Evolutionary conservation across 176 grass and related monocot species (phyloP).

Genomic region (Aegilops longissima): DNA sequence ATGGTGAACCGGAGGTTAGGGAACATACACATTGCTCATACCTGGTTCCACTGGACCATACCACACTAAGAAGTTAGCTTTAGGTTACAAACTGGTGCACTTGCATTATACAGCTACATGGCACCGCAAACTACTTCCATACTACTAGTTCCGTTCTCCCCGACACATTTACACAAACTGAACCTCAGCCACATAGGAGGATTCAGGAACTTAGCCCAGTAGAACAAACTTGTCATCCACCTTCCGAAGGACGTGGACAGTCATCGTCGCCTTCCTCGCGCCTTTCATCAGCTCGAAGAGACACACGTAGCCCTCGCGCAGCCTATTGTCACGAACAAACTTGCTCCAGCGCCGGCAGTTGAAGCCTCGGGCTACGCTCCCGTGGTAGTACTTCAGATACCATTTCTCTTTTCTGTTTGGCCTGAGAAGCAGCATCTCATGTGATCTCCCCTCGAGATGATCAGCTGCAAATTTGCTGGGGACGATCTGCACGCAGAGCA

Average conservation of each 20-base stretch:
- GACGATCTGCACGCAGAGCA: conserved; percentile 17
- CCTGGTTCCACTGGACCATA: background rate
- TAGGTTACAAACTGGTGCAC: background rate
- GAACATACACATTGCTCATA: background rate
- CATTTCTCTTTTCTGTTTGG: conserved; percentile 33
- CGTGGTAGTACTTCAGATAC: background rate
- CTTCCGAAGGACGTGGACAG: conserved; percentile 22
- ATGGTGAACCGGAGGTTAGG: background rate
- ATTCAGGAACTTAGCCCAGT: background rate
- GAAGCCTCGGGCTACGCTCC: background rate
- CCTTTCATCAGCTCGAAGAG: conserved; percentile 42
- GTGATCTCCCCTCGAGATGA: conserved; percentile 29
- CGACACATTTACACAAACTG: background rate
- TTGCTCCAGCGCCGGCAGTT: conserved; percentile 13
- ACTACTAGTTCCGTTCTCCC: background rate
- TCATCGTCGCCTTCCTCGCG: conserved; percentile 13
- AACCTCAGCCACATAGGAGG: background rate
- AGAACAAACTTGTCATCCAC: background rate
- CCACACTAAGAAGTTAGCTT: background rate
- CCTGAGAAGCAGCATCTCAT: conserved; percentile 18
- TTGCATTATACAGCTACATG: background rate
- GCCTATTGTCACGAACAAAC: conserved; percentile 23
- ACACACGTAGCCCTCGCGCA: conserved; percentile 30
- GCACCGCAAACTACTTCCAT: background rate
- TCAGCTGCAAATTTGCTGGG: conserved; percentile 28